These are phyloP conservation scores for Ophiostoma angusticollis DNA, from an alignment of 2,329 filamentous ascomycete genomes.

Conservation along the genomic window DNA sequence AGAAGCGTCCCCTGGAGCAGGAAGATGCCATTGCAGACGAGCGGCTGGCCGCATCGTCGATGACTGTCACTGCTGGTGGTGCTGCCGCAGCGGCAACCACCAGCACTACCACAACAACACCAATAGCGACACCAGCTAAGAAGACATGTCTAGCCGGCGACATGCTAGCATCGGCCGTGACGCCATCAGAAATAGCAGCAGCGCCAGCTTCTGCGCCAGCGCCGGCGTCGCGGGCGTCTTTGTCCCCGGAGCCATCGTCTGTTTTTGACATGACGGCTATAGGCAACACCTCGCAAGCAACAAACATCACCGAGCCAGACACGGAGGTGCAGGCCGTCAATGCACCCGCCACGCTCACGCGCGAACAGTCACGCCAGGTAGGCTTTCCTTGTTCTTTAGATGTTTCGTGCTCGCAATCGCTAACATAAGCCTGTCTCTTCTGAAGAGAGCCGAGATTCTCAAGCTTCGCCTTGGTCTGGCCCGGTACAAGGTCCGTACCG, in stretches of 20 bases:
- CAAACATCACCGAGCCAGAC: slow-evolving; percentile 38
- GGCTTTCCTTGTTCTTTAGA: slow-evolving; percentile 6
- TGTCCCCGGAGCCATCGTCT: slow-evolving; percentile 32
- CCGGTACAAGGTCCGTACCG: slow-evolving; percentile 62
- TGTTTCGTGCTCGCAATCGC: not conserved
- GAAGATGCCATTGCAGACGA: slow-evolving; percentile 5
- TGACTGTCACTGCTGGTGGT: too few relatives aligned
- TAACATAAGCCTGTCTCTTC: not conserved
- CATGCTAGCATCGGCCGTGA: not conserved
- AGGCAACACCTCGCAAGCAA: slow-evolving; percentile 34
- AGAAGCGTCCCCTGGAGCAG: slow-evolving; percentile 3
- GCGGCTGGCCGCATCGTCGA: too few relatives aligned
- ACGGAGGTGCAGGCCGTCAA: slow-evolving; percentile 13
- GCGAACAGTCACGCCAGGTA: slow-evolving; percentile 42
- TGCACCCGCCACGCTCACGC: slow-evolving; percentile 20
- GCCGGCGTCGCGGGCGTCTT: slow-evolving; percentile 11
- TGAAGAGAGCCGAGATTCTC: slow-evolving; percentile 50
- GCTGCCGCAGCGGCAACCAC: too few relatives aligned
- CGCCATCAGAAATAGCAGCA: not conserved
- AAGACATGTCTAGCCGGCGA: not conserved
- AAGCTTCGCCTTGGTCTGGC: slow-evolving; percentile 57
- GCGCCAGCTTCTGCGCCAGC: not conserved
- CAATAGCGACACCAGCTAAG: slow-evolving; percentile 1
- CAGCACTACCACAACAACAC: too few relatives aligned
- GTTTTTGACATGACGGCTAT: slow-evolving; percentile 36